Percentiles rank a stretch among this genome's conserved stretches.
These are phyloP conservation scores for Verruconis gallopava DNA, from an alignment of 2,329 filamentous ascomycete genomes.

Conservation along the genomic window DNA sequence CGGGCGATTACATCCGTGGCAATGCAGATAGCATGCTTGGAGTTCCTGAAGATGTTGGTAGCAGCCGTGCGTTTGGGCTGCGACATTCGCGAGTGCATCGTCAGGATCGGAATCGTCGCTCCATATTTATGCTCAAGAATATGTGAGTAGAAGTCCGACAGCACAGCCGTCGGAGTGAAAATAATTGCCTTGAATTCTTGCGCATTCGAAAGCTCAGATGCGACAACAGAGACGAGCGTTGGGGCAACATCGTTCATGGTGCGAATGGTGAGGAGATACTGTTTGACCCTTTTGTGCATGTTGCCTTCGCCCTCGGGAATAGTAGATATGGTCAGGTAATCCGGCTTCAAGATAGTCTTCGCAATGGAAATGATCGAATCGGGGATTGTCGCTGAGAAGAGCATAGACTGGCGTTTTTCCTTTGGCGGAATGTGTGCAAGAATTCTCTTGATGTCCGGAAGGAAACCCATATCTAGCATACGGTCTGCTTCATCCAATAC, in stretches of 20 bases:
- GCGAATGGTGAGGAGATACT: constrained; percentile 61
- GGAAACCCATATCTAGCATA: constrained; percentile 97
- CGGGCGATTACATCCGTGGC: constrained; percentile 93
- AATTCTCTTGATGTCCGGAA: constrained; percentile 87
- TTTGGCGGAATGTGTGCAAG: constrained; percentile 56
- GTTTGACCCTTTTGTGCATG: constrained; percentile 77
- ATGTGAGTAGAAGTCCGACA: constrained; percentile 77
- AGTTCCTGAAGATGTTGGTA: constrained; percentile 81
- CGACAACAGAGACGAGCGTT: constrained; percentile 45
- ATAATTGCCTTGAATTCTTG: constrained; percentile 56
- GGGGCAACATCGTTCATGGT: constrained; percentile 32
- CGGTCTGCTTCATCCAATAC: constrained; percentile 95
- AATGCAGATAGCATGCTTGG: constrained; percentile 69
- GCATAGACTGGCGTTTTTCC: constrained; percentile 71
- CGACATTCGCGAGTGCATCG: constrained; percentile 81
- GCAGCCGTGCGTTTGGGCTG: constrained; percentile 81
- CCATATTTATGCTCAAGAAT: constrained; percentile 77
- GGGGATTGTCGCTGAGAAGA: constrained; percentile 97
- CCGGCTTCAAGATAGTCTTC: constrained; percentile 47
- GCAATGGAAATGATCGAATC: constrained; percentile 62
- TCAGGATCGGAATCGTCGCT: constrained; percentile 63
- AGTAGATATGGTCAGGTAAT: constrained; percentile 79
- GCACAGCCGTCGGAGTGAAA: constrained; percentile 34
- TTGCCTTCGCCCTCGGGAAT: constrained; percentile 73
- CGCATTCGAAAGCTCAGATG: constrained; percentile 45